Evolutionary conservation across 2,329 filamentous ascomycete species (phyloP), one percentile per base, ranked within the genome.

Genomic region (Cryphonectria japonica): DNA sequence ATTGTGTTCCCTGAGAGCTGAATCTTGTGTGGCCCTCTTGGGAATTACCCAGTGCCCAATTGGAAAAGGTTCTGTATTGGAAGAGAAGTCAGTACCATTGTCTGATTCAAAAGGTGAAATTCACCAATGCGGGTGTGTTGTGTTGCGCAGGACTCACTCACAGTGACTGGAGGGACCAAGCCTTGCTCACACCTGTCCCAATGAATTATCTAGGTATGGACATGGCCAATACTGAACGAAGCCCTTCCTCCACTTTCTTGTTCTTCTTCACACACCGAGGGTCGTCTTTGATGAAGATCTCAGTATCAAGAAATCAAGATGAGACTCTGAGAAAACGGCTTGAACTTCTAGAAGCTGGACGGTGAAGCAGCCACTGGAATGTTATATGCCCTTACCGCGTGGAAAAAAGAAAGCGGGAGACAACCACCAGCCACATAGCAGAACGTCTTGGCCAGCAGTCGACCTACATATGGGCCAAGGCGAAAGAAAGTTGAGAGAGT

Each of bases 1-100:
- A 46, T 57, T 62, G 71, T 72, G 68, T 59, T 39, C 68, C 68
- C 68, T 54, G 68, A 70, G 69, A 68, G 43, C 39, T 67, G 66
- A 59, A 59, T 66, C 67, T n/a, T 52, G 50, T 60, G 52, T 70
- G 68, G 62, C 52, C 57, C 19, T 50, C 19, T 65, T 59, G 52
- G 57, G 54, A 34, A 43, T 50, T 66, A 61, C 14, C 32, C 52
- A 46, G 26, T 62, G 65, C 61, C 64, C 60, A 68, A 70, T 68
- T 29, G 46, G 41, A 57, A 43, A 39, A 67, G 34, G n/a, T n/a
- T 60, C 46, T 22, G 32, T 62, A 39, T 13, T 11, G 11, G 52
- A 26, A 62, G 50, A 32, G 29, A 29, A 50, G 34, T 65, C 26
- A 50, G 54, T n/a, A 46, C 70, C 52, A 70, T 60, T 46, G 46